Evolutionary conservation across 495 filamentous ascomycete genomes (phyloP), one percentile per base, ranked within the genome.

Genomic region (Penicillium chermesinum): DNA sequence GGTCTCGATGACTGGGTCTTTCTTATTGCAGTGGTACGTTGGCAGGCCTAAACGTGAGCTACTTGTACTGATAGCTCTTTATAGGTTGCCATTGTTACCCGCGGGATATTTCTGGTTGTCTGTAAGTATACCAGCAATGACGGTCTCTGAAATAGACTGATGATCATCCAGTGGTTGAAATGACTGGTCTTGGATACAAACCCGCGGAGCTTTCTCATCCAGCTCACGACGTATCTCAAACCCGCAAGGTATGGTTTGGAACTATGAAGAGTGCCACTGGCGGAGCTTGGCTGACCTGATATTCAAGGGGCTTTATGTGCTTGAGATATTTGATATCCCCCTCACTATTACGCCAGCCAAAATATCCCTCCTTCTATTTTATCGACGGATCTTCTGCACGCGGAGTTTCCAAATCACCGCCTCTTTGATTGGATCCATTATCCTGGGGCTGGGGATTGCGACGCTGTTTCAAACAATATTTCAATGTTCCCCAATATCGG

Each of bases 331-430:
- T 30, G 53, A 55, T 32, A 32, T 55, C 19, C 53, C 53, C 12
- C 34, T 55, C 33, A 51, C 44, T 14, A 41, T 55, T 1, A 55
- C 53, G 9, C 53, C 53, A 1, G 53, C 53, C 21, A 55, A 55
- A 34, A 39, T 55, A 39, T 48, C 53, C 9, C 35, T 75, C n/a
- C 55, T 75, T n/a, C 46, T 66, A 36, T 67, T 75, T 37, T 75
- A 74, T 41, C 45, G 64, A 1, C 71, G 65, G 17, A 70, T 74
- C 41, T 65, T 73, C 49, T 41, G 50, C 25, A 54, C 50, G 20
- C 53, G 49, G 30, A 51, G 42, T 18, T 65, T 60, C 39, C 46
- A 41, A 21, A 58, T 62, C 17, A 47, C 54, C 15, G 55, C 71
- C 38, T 65, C 68, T 46, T 49, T 67, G 25, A 58, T 66, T 25